A percentile compares a stretch with the other conserved stretches of the same genome.
phyloP scores from a whole-genome alignment of 345 rosid genomes.

The Dimocarpus longan region DNA sequence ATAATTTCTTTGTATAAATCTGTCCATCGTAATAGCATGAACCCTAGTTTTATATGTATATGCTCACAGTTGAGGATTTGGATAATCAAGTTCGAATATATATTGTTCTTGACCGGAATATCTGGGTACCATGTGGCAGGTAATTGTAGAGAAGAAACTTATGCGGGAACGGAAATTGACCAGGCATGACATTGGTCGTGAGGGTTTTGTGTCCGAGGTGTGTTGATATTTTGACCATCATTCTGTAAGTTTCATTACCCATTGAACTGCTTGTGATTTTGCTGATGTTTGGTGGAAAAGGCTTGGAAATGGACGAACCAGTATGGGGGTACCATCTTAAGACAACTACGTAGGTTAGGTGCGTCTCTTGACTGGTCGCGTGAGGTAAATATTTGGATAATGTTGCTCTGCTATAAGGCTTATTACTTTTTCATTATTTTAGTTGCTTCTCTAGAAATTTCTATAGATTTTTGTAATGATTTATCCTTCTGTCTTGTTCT shows the following conservation, averaged over 20 bases:
- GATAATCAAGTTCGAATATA: neutral
- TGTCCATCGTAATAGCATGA: neutral
- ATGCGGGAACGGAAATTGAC: conserved; percentile 78
- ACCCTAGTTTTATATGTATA: neutral
- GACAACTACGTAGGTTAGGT: conserved; percentile 77
- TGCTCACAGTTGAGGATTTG: neutral
- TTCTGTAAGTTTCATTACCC: neutral
- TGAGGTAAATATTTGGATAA: conserved; percentile 54
- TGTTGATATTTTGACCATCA: conserved; percentile 14
- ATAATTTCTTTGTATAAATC: neutral
- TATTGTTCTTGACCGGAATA: conserved; percentile 16
- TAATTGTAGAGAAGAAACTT: conserved; percentile 88
- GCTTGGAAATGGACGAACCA: conserved; percentile 94
- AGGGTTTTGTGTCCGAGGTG: conserved; percentile 78
- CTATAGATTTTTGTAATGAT: conserved; percentile 14
- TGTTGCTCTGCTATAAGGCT: neutral
- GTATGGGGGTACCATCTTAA: conserved; percentile 75
- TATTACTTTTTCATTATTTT: neutral
- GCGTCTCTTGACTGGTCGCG: conserved; percentile 99
- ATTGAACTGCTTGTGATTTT: conserved; percentile 9
- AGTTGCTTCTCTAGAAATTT: neutral
- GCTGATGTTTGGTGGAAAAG: conserved; percentile 38
- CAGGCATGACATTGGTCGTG: conserved; percentile 95
- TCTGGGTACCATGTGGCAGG: conserved; percentile 45
- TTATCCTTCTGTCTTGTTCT: neutral